Conservation (phyloP, 2,329 filamentous ascomycete species). For the Colletotrichum chrysophilum region DNA sequence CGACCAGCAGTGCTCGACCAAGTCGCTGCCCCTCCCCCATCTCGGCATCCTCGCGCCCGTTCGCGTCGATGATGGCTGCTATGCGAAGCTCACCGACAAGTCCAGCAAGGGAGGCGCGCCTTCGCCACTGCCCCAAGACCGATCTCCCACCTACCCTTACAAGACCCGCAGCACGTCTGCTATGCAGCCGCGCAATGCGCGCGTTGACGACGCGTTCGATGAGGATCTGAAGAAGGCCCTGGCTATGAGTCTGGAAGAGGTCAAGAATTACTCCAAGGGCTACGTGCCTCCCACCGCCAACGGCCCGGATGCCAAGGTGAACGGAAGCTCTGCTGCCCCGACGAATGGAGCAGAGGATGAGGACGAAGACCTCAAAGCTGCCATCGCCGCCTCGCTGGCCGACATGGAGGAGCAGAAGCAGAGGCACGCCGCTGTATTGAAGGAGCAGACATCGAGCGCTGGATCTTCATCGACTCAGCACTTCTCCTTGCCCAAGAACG, state of each 20-base stretch:
- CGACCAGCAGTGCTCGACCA: conserved; percentile 92
- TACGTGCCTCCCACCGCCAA: conserved; percentile 68
- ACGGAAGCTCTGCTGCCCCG: conserved; percentile 33
- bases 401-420: conserved; percentile 99
- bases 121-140: conserved; percentile 35
- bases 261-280: conserved; percentile 74
- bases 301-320: conserved; percentile 31
- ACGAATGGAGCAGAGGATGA: conserved; percentile 75
- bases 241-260: conserved; percentile 96
- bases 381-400: conserved; percentile 90
- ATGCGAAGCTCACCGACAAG: conserved; percentile 85
- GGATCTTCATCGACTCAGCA: conserved; percentile 54
- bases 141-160: conserved; percentile 54
- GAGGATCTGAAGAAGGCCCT: conserved; percentile 92
- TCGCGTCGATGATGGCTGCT: conserved; percentile 94
- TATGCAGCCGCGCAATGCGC: conserved; percentile 90
- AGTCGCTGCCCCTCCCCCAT: conserved; percentile 86
- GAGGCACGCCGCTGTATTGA: conserved; percentile 82
- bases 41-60: conserved; percentile 91
- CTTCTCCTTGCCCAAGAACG: conserved; percentile 77
- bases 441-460: conserved; percentile 72
- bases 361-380: conserved; percentile 90
- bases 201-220: conserved; percentile 90
- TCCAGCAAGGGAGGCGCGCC: conserved; percentile 47
- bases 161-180: conserved; percentile 69